Base-by-base conservation (phyloP, 2,329 filamentous ascomycete genomes). In the Fulvia fulva region DNA sequence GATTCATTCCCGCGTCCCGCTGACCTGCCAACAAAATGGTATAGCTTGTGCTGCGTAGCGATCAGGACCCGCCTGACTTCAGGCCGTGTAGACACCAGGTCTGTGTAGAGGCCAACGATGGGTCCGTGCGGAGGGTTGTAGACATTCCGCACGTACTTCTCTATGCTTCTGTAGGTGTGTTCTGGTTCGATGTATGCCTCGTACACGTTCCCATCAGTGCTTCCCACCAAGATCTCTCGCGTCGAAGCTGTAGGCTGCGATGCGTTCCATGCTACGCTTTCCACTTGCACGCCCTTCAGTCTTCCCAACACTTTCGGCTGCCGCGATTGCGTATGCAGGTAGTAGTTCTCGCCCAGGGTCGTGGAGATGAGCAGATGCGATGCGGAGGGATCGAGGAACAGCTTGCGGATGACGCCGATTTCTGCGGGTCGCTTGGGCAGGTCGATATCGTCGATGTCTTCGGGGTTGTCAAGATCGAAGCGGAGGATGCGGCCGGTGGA, bases 391-490 rank as follows among this genome's bases (percentile, higher is more conserved):
- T 99, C 94, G 70, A 99, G 88, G 77, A 99, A 99, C 84, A 99
- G 91, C 78, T 89, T 90, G 67, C 89, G 87, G 70, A 99, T 97
- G 53, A 96, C 84, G 65, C 94, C 94, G 59, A 94, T 84, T 74
- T 99, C 93, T 37, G 90, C 88, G 16, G 90, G 85, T 70, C 93
- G 94, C 78, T 95, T 96, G 37, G 94, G 94, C 7, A 99, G 85
- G 74, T 99, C 94, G 73, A 99, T 96, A 76, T 99, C 93, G 77
- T 99, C 94, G 70, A 99, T 97, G 74, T 99, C 94, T 71, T 92
- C 90, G 5, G 94, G 89, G 70, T 88, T 90, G 74, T 97, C 91
- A 53, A 97, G 79, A 73, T 97, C 94, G 73, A 99, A 99, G 60
- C 94, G 86, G 59, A 99, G 79, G 63, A 99, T 94, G 67, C 93